phyloP scores from a whole-genome alignment of 352 stramenopile species.

The Globisporangium megalacanthum region DNA sequence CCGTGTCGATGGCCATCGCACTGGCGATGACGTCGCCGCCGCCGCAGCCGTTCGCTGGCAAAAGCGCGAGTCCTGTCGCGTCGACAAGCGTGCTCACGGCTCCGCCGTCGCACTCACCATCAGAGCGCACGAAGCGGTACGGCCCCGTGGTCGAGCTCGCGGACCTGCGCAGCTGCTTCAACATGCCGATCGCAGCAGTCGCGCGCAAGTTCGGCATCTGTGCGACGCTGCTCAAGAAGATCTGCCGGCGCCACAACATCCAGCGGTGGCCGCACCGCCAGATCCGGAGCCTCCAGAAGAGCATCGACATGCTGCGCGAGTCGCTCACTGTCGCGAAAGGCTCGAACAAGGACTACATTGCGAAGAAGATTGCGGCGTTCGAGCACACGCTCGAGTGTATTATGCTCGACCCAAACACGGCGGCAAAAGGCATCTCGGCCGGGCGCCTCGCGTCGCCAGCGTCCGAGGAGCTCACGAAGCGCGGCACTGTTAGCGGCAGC shows the following conservation, averaged over 20 bases:
- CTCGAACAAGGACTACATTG: conserved; percentile 74
- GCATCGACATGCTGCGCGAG: conserved; percentile 75
- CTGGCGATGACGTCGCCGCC: conserved; percentile 25
- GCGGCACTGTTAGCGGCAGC: conserved; percentile 33
- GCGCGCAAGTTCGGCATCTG: conserved; percentile 83
- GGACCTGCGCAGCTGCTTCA: conserved; percentile 73
- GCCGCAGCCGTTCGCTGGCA: conserved; percentile 2
- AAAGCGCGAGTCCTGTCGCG: conserved; percentile 45
- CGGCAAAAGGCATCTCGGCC: conserved; percentile 63
- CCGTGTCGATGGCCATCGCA: conserved; percentile 3
- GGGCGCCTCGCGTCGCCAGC: conserved; percentile 51
- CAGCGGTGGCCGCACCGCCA: conserved; percentile 80
- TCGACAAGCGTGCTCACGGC: conserved; percentile 20
- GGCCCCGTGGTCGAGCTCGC: conserved; percentile 67
- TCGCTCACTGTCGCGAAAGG: conserved; percentile 66
- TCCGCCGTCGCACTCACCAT: conserved; percentile 22
- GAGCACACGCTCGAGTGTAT: conserved; percentile 80
- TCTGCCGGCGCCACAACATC: conserved; percentile 76
- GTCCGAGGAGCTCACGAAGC: conserved; percentile 57
- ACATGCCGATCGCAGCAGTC: conserved; percentile 79
- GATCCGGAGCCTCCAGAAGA: conserved; percentile 80
- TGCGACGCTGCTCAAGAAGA: conserved; percentile 83
- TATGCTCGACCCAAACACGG: conserved; percentile 75
- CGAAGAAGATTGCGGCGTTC: conserved; percentile 77
- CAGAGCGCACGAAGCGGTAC: conserved; percentile 50